Evolutionary conservation across 2,329 filamentous ascomycete genomes (phyloP).

Genomic region (Sordariomycetes sp.): DNA sequence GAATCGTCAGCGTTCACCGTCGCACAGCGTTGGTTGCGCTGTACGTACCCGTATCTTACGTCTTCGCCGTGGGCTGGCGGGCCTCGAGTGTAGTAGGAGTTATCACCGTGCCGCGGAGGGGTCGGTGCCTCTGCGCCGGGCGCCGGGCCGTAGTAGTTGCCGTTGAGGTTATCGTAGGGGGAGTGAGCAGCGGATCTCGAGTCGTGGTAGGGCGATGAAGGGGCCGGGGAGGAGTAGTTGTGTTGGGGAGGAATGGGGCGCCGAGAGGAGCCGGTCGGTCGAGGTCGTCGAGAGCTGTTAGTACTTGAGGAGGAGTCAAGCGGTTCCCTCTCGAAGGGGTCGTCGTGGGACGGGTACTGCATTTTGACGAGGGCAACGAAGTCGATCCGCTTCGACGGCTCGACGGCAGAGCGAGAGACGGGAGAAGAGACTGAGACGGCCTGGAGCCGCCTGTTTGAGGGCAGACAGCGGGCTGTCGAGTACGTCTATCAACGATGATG

Average conservation of each 20-base stretch:
- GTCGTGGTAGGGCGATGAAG: slow-evolving; percentile 16
- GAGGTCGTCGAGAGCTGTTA: too few relatives aligned
- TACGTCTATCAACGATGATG: too few relatives aligned
- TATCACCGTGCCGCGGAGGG: slow-evolving; percentile 13
- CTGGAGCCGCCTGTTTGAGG: too few relatives aligned
- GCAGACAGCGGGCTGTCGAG: too few relatives aligned
- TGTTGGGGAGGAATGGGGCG: slow-evolving; percentile 7
- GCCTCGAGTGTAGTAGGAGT: slow-evolving; percentile 11
- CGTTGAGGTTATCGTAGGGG: slow-evolving; percentile 3
- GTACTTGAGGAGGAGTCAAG: slow-evolving; percentile 18
- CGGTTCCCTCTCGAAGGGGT: slow-evolving; percentile 25
- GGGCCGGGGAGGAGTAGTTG: slow-evolving; percentile 7
- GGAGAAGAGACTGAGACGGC: too few relatives aligned
- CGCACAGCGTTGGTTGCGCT: slow-evolving; percentile 22
- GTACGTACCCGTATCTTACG: slow-evolving; percentile 12
- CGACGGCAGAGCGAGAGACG: too few relatives aligned
- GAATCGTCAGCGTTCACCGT: slow-evolving; percentile 63
- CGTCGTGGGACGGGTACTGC: slow-evolving; percentile 16
- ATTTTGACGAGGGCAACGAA: not conserved
- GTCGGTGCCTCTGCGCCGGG: slow-evolving; percentile 3
- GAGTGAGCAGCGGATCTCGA: too few relatives aligned
- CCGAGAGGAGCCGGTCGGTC: too few relatives aligned
- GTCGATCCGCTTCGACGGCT: too few relatives aligned
- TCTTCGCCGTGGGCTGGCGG: slow-evolving; percentile 12
- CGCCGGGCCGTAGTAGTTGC: not conserved